Conservation (phyloP, 1,284 basidiomycete species). For the Earliella scabrosa region DNA sequence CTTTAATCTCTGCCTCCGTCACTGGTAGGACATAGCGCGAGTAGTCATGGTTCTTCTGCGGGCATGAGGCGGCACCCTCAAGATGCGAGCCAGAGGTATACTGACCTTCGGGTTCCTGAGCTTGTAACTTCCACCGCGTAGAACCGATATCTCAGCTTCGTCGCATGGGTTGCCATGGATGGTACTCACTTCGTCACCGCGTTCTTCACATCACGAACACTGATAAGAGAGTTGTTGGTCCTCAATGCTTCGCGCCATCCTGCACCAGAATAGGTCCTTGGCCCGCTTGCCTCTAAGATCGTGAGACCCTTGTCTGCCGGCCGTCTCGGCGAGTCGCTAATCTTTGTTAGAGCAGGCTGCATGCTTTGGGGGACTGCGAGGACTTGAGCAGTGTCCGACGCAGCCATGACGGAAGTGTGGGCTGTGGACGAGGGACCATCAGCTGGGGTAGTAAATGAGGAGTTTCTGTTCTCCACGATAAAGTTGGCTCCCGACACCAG, state of each 20-base stretch:
- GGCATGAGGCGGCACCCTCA: background rate
- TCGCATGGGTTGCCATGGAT: background rate
- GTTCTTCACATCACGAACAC: constrained; percentile 29
- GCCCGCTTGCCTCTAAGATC: no score
- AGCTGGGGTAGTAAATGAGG: background rate
- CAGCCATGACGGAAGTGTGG: no score
- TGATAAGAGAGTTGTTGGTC: constrained; percentile 6
- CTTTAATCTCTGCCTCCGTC: constrained; percentile 23
- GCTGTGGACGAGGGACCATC: no score
- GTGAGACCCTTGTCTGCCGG: no score
- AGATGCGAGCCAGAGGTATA: background rate
- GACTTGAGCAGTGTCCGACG: no score
- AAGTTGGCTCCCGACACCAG: background rate
- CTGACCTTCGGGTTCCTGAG: constrained; percentile 21
- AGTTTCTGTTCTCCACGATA: background rate
- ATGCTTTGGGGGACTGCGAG: no score
- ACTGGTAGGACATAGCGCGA: constrained; percentile 28
- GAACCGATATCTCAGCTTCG: background rate
- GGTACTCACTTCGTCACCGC: constrained; percentile 20
- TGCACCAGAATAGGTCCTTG: background rate
- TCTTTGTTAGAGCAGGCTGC: no score
- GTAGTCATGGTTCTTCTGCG: constrained; percentile 24
- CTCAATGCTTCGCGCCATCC: constrained; percentile 1
- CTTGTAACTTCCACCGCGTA: constrained; percentile 22
- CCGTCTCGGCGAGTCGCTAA: no score